Percentiles rank a stretch among this genome's conserved stretches.
These are phyloP conservation scores for Rhodotorula diobovata DNA, from an alignment of 768 basidiomycete species.

Conservation along the genomic window DNA sequence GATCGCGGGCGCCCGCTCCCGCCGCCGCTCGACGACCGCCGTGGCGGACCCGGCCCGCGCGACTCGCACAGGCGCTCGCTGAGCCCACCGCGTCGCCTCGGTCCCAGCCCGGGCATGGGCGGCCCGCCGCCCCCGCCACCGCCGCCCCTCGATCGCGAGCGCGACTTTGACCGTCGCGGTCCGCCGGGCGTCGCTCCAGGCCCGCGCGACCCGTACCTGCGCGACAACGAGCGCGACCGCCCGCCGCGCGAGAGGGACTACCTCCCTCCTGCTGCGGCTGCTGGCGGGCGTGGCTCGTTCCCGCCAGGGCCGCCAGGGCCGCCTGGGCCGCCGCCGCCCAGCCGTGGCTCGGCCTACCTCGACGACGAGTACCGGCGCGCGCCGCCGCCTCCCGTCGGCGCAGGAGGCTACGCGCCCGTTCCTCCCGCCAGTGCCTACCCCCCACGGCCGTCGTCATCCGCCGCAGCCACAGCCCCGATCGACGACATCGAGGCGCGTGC, in stretches of 20 bases:
- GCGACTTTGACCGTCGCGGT: neutral
- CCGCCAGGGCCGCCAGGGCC: no score
- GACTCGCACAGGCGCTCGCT: neutral
- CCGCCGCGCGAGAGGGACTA: no score
- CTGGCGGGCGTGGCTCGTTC: neutral
- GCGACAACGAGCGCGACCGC: neutral
- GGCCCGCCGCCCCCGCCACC: neutral
- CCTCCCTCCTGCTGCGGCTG: no score
- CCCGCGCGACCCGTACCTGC: no score
- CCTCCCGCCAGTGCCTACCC: neutral
- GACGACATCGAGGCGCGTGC: neutral
- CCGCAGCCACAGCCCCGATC: neutral
- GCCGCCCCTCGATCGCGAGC: neutral
- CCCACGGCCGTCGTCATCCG: no score
- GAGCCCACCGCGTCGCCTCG: no score
- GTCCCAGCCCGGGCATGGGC: no score
- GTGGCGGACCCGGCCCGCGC: no score
- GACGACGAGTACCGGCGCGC: neutral
- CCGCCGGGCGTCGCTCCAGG: neutral
- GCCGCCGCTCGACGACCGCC: no score
- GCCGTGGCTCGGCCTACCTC: neutral
- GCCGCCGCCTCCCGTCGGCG: neutral
- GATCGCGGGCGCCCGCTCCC: neutral
- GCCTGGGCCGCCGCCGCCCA: no score
- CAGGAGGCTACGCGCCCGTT: neutral